Evolutionary conservation across 768 basidiomycete genomes (phyloP).

Genomic region (Mycena belliarum): DNA sequence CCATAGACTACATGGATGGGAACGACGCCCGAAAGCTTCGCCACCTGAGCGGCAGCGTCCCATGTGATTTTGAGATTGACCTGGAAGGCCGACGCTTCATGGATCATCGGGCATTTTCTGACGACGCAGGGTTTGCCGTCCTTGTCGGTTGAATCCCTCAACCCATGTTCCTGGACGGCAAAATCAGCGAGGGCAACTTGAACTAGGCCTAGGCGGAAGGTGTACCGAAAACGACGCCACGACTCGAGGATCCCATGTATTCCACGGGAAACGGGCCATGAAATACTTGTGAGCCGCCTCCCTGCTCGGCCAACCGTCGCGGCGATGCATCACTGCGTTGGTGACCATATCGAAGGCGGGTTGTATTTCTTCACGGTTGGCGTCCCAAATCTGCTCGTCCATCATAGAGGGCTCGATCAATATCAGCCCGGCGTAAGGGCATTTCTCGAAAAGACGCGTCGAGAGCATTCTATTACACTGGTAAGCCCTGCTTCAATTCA

Average conservation of each 20-base stretch:
- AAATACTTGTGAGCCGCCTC: conserved; percentile 28
- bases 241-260: conserved; percentile 28
- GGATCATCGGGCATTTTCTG: neutral
- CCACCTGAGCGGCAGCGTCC: neutral
- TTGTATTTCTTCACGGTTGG: conserved; percentile 22
- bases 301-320: conserved; percentile 24
- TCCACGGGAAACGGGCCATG: conserved; percentile 25
- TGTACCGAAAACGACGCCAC: conserved; percentile 24
- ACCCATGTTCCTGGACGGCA: neutral
- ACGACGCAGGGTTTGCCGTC: conserved; percentile 1
- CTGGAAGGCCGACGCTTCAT: conserved; percentile 3
- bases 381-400: conserved; percentile 11
- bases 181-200: neutral
- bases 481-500: neutral
- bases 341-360: conserved; percentile 8
- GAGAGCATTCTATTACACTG: conserved; percentile 1
- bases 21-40: neutral
- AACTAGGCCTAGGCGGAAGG: neutral
- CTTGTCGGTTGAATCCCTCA: neutral
- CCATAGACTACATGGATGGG: conserved; percentile 8
- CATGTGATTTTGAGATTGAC: conserved; percentile 1
- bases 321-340: conserved; percentile 20
- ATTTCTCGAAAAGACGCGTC: neutral
- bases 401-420: conserved; percentile 9
- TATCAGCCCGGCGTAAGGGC: conserved; percentile 5